Evolutionary conservation across 2,329 filamentous ascomycete species (phyloP).

Genomic region (Alternaria infectoria): DNA sequence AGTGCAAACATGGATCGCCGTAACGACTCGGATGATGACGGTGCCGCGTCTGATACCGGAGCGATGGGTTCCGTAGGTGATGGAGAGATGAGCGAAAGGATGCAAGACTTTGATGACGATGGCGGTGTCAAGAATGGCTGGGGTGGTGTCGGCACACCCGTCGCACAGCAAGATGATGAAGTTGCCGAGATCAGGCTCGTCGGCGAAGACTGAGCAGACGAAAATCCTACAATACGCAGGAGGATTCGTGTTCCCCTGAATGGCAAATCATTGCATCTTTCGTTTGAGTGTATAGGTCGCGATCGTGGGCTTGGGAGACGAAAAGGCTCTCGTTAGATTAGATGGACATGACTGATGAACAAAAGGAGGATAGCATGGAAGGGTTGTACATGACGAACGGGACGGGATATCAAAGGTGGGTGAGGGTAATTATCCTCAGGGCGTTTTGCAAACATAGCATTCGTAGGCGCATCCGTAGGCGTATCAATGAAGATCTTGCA

Average conservation of each 20-base stretch:
- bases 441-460: background rate
- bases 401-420: background rate
- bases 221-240: background rate
- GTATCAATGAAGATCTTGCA: background rate
- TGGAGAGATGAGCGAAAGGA: constrained; percentile 2
- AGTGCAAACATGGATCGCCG: constrained; percentile 11
- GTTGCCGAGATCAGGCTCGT: constrained; percentile 12
- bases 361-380: background rate
- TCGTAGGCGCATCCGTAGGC: background rate
- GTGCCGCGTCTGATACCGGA: constrained; percentile 5
- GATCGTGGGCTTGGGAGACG: background rate
- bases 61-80: constrained; percentile 5
- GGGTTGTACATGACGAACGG: background rate
- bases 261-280: background rate
- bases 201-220: background rate
- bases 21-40: constrained; percentile 10
- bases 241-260: background rate
- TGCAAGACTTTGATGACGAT: constrained; percentile 11
- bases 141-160: constrained; percentile 5
- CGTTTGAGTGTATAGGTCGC: background rate
- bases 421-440: background rate
- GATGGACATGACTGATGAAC: constrained; percentile 1
- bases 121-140: constrained; percentile 2
- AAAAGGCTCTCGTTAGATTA: background rate
- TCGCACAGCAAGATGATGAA: constrained; percentile 9